Evolutionary conservation across 352 stramenopile genomes (phyloP), one percentile per base, ranked within the genome.

Genomic region (Phytophthora nicotianae): DNA sequence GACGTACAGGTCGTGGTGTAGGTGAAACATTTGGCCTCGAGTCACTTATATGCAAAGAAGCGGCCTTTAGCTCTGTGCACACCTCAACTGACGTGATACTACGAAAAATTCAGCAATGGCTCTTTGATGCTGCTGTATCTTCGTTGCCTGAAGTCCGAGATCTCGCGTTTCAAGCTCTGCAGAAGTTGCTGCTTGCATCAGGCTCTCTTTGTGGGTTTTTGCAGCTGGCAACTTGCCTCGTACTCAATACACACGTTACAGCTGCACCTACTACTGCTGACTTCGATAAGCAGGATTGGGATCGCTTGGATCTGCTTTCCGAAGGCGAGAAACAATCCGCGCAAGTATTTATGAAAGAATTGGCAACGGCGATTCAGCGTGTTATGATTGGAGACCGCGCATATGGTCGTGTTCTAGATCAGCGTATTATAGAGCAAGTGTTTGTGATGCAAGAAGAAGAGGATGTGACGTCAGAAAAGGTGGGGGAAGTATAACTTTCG

Each of bases 181-280:
- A 93, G 41, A 78, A 72, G 19, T 27, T 96, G 21, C 69, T 77
- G 17, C 74, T 96, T 6, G 80, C 83, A 24, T 94, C 83, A 10
- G 88, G 88, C 11, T 96, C 88, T 4, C 68, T 96, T 9, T 95
- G 86, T 51, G 83, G 83, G 5, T 62, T 96, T 6, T 27, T 96
- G 17, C 79, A 91, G 20, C 41, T 96, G 6, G 79, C 82, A n/a
- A 79, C 72, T 1, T 77, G 67, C 3, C 59, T 96, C 6, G 52
- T 94, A 16, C 50, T 92, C n/a, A 90, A 90, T 57, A 52, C 75
- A 16, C 41, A 21, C 33, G 23, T 41, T 53, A 32, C 11, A 27
- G 33, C 46, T n/a, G 58, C 26, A 9, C 38, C n/a, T 32, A 24
- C n/a, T 14, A 37, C 41, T 37, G 50, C 51, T 32, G 23, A 54